A percentile compares a stretch with the other conserved stretches of the same genome.
Conservation (phyloP, 176 grass and related monocot genomes). For the Bolboschoenus planiculmis region DNA sequence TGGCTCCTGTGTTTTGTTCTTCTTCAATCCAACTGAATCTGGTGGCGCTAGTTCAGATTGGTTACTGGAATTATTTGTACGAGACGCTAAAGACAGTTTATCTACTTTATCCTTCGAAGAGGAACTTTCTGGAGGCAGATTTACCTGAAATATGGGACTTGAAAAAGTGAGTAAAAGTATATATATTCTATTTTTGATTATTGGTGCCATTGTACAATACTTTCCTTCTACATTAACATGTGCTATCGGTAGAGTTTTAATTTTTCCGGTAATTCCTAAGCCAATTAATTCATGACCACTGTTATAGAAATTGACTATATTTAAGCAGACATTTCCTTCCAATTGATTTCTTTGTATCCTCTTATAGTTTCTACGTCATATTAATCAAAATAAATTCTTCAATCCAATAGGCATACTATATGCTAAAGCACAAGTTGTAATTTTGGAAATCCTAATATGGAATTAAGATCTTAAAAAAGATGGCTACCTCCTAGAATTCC, state of each 20-base stretch:
- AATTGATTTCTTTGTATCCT: neutral
- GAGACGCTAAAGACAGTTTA: neutral
- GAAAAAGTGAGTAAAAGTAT: slow-evolving; percentile 6
- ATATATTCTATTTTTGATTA: neutral
- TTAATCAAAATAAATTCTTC: neutral
- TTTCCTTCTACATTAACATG: neutral
- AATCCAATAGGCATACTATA: neutral
- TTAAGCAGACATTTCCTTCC: neutral
- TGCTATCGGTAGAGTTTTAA: neutral
- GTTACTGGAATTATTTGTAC: slow-evolving; percentile 6
- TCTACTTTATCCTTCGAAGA: slow-evolving; percentile 12
- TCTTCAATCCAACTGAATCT: neutral
- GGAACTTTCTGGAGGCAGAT: neutral
- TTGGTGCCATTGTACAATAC: neutral
- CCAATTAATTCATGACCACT: neutral
- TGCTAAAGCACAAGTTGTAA: neutral
- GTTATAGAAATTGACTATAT: neutral
- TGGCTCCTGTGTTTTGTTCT: neutral
- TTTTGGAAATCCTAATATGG: neutral
- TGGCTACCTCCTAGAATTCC: neutral
- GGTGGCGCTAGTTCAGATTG: neutral
- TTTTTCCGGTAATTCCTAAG: neutral
- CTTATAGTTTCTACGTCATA: neutral
- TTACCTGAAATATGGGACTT: neutral
- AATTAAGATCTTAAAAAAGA: neutral